Evolutionary conservation across 108 stramenopile species (phyloP), one percentile per base, ranked within the genome.

Genomic region (Cyclotella kingstonii): DNA sequence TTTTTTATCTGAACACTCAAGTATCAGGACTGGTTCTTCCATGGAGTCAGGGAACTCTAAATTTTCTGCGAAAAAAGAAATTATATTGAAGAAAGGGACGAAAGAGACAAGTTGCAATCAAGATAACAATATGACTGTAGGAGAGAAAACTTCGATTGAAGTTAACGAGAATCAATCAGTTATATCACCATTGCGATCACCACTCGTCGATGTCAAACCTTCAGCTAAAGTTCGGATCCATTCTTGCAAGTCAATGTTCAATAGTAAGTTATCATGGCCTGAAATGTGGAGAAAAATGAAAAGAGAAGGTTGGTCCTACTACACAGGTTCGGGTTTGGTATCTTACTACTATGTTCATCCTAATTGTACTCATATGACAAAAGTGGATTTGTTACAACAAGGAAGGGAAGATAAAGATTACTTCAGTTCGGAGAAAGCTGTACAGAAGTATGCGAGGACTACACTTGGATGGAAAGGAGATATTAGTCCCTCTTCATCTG

Each of bases 311-410:
- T 70, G 70, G 70, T 25, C 14, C 1, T 45, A 47, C 38, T 22
- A 26, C 2, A 9, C 11, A 6, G 70, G 70, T 7, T 25, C 36
- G 15, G 60, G 38, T 23, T 51, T 70, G 7, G 46, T 62, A 9
- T 52, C 48, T 26, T 63, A 43, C 31, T 70, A 62, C 49, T 70
- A 30, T 12, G 31, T 62, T 3, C 52, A 62, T 38, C 61, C 70
- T 15, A 42, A 40, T 0, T 63, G 27, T 45, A 36, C 34, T 4
- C 28, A 54, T 3, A 21, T 54, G 27, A 42, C 22, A 0, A 70
- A 70, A 39, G 15, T n/a, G 14, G 39, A 62, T 5, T 11, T 70
- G 2, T 2, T 70, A 0, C 31, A 47, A 12, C 0, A 44, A 11
- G 34, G 46, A 23, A 56, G 9, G 5, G 38, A 40, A n/a, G 70